Evolutionary conservation across 129 eudicot species (phyloP).

Genomic region (Mikania micrantha): DNA sequence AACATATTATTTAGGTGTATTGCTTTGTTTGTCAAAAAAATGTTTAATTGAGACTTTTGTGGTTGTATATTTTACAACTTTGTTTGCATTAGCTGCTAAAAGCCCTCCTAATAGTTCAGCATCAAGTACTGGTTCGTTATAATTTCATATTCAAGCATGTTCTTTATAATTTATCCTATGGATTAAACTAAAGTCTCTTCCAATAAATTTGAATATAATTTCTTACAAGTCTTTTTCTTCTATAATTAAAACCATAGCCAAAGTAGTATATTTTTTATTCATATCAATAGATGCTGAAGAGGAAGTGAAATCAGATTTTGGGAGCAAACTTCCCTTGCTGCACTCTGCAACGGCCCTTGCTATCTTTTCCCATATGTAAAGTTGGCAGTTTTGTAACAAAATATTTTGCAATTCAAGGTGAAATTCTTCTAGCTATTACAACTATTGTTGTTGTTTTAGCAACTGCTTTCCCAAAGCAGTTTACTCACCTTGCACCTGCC

Average conservation of each 20-base stretch:
- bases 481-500: constrained; percentile 71
- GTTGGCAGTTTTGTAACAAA: constrained; percentile 48
- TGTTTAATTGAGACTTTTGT: too few relatives aligned
- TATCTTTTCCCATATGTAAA: constrained; percentile 66
- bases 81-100: constrained; percentile 79
- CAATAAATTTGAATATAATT: not conserved
- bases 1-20: too few relatives aligned
- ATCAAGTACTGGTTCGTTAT: constrained; percentile 46
- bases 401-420: constrained; percentile 67
- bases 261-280: not conserved
- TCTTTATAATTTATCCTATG: not conserved
- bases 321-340: constrained; percentile 58
- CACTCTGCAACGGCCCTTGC: constrained; percentile 72
- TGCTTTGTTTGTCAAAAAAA: too few relatives aligned
- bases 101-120: constrained; percentile 58
- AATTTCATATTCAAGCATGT: not conserved
- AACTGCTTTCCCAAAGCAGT: constrained; percentile 66
- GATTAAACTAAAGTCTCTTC: not conserved
- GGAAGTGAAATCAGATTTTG: constrained; percentile 36
- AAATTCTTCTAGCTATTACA: constrained; percentile 77
- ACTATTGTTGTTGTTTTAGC: constrained; percentile 71
- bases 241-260: not conserved
- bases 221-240: not conserved
- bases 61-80: constrained; percentile 70
- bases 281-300: constrained; percentile 35